Base-by-base conservation (phyloP, 331 rosid species). In the Telfairia occidentalis region DNA sequence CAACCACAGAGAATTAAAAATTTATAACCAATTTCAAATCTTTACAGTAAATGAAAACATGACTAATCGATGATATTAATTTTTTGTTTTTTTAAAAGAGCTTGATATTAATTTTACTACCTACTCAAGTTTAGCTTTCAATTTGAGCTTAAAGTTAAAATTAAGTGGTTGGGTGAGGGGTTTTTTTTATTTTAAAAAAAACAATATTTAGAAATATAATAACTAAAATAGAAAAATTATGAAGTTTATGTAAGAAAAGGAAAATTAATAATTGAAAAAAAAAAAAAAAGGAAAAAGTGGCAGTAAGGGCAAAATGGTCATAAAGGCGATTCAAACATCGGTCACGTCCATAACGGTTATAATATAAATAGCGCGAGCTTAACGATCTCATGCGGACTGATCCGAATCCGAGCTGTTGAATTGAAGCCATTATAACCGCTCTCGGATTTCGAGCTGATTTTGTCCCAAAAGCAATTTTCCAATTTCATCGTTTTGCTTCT, bases 371-470 rank as follows among this genome's bases (percentile, higher is more conserved):
- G 58, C 75, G 58, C 42, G 75, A 28, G 23, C 7, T 45, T 70
- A 70, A 70, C 58, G 75, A 45, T 15, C 5, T 26, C 75, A 21
- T 18, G 55, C 37, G 74, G 54, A 67, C 54, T 21, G 72, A 65
- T 65, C 50, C 46, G 46, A 13, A 23, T 69, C 55, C 26, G 42
- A 70, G 75, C 24, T 45, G 58, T 67, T 42, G 37, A 5, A 32
- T 28, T 15, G 34, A 19, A 40, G 55, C 58, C 75, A 70, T 70
- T 70, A 28, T 45, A 70, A 70, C 58, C 28, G 45, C 70, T 45
- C 26, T 70, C 3, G 15, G 58, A 70, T 70, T 70, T 70, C 5
- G 72, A 65, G 72, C 53, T 26, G 5, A 42, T 69, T 43, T 42
- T 21, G 72, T 65, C 72, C 72, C 74, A 24, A 24, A 21, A 43